Evolutionary conservation across 495 filamentous ascomycete genomes (phyloP).

Genomic region (Penicillium herquei): DNA sequence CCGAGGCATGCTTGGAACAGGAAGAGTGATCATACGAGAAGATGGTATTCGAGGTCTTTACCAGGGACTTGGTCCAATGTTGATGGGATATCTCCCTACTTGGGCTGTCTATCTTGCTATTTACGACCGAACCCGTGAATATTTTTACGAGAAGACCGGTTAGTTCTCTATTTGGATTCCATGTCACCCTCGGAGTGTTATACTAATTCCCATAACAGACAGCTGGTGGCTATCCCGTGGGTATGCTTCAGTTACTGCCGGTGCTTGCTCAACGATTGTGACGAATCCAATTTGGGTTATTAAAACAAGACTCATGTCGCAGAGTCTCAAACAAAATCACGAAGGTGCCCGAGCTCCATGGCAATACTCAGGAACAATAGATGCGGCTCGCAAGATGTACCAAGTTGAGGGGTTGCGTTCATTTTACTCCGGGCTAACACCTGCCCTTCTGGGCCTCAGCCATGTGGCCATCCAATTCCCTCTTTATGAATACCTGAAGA

Average conservation of each 20-base stretch:
- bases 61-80: slow-evolving; percentile 87
- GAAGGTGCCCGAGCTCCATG: slow-evolving; percentile 69
- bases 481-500: slow-evolving; percentile 90
- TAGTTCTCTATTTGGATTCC: slow-evolving; percentile 24
- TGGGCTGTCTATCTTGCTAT: slow-evolving; percentile 98
- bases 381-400: slow-evolving; percentile 96
- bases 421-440: slow-evolving; percentile 94
- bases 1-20: slow-evolving; percentile 82
- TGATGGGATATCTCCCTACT: slow-evolving; percentile 92
- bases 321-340: slow-evolving; percentile 51
- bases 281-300: slow-evolving; percentile 99
- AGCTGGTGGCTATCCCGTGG: slow-evolving; percentile 62
- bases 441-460: slow-evolving; percentile 85
- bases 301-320: slow-evolving; percentile 96
- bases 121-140: slow-evolving; percentile 82
- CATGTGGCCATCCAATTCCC: slow-evolving; percentile 99
- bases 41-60: slow-evolving; percentile 93
- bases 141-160: slow-evolving; percentile 67
- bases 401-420: slow-evolving; percentile 77
- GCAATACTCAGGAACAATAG: slow-evolving; percentile 83
- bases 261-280: slow-evolving; percentile 85
- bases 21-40: slow-evolving; percentile 75
- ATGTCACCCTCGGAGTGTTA: not conserved
- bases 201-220: slow-evolving; percentile 33
- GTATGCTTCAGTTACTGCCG: slow-evolving; percentile 82